These are phyloP conservation scores for Ophiobolus disseminans DNA, from an alignment of 2,329 filamentous ascomycete species.

Conservation along the genomic window DNA sequence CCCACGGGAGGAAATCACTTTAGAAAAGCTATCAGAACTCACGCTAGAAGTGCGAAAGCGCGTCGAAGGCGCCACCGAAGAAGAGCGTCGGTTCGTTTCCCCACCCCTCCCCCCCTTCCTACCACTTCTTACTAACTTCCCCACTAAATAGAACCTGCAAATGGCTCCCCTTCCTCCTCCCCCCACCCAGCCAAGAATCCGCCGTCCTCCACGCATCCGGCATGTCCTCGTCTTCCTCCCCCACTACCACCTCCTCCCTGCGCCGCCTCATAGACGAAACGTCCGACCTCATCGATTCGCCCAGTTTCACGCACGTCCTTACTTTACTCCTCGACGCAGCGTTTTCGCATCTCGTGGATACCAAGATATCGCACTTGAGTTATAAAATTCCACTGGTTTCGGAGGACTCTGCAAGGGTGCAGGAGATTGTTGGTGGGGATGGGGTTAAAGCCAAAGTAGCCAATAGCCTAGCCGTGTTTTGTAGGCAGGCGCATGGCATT, in stretches of 20 bases:
- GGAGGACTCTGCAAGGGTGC: constrained; percentile 52
- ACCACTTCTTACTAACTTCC: constrained; percentile 13
- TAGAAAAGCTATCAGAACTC: constrained; percentile 80
- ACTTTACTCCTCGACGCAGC: constrained; percentile 85
- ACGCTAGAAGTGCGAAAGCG: constrained; percentile 83
- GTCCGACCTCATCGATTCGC: constrained; percentile 92
- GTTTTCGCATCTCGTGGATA: constrained; percentile 83
- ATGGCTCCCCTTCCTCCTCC: constrained; percentile 87
- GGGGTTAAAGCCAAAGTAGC: constrained; percentile 78
- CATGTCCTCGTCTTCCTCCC: constrained; percentile 61
- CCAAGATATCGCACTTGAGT: constrained; percentile 78
- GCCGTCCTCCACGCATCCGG: constrained; percentile 86
- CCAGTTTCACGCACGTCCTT: constrained; percentile 85
- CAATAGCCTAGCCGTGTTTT: constrained; percentile 87
- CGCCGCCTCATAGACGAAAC: constrained; percentile 93
- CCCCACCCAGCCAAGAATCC: constrained; percentile 77
- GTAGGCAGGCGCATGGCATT: constrained; percentile 87
- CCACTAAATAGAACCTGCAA: constrained; percentile 62
- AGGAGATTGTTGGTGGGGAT: constrained; percentile 60
- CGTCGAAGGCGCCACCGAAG: constrained; percentile 76
- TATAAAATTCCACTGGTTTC: constrained; percentile 69
- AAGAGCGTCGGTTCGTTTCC: constrained; percentile 62
- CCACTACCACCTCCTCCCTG: constrained; percentile 63
- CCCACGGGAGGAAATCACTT: constrained; percentile 84
- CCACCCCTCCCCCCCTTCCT: not conserved